These are phyloP conservation scores for Emericellopsis cladophorae DNA, from an alignment of 2,329 filamentous ascomycete species.

Conservation along the genomic window DNA sequence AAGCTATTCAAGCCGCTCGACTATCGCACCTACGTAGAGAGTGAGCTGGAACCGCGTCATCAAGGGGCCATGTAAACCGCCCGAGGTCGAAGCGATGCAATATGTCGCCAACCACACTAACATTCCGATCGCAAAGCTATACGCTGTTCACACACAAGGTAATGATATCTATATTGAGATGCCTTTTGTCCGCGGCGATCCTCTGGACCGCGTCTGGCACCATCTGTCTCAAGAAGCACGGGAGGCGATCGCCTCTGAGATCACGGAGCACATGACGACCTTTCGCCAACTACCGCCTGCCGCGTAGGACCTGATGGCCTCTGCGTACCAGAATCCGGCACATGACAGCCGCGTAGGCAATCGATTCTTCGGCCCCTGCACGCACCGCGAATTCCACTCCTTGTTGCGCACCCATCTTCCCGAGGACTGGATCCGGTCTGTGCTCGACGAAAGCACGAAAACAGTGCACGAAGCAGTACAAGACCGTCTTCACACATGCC, in stretches of 20 bases:
- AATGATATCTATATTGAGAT: slow-evolving; percentile 14
- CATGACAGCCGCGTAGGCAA: slow-evolving; percentile 12
- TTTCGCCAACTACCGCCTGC: slow-evolving; percentile 13
- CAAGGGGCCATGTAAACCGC: slow-evolving; percentile 14
- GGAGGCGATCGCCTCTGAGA: slow-evolving; percentile 8
- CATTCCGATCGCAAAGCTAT: slow-evolving; percentile 14
- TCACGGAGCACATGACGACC: slow-evolving; percentile 9
- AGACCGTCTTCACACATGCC: slow-evolving; percentile 12
- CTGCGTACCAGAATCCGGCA: slow-evolving; percentile 11
- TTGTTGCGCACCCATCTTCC: slow-evolving; percentile 8
- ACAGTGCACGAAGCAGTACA: slow-evolving; percentile 11
- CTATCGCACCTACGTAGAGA: slow-evolving; percentile 5
- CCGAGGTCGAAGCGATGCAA: slow-evolving; percentile 16
- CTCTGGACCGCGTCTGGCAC: slow-evolving; percentile 8
- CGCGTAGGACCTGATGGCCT: slow-evolving; percentile 8
- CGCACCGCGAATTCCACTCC: slow-evolving; percentile 12
- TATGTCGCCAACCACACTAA: slow-evolving; percentile 13
- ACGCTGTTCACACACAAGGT: slow-evolving; percentile 8
- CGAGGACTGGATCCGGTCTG: slow-evolving; percentile 9
- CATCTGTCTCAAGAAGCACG: slow-evolving; percentile 9
- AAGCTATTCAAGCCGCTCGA: slow-evolving; percentile 10
- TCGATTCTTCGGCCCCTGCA: slow-evolving; percentile 12
- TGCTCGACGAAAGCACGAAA: slow-evolving; percentile 10
- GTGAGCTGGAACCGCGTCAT: slow-evolving; percentile 15
- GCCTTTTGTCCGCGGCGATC: slow-evolving; percentile 9